A percentile compares a stretch with the other conserved stretches of the same genome.
Conservation (phyloP, 2,329 filamentous ascomycete species). For the Clonostachys rosea region DNA sequence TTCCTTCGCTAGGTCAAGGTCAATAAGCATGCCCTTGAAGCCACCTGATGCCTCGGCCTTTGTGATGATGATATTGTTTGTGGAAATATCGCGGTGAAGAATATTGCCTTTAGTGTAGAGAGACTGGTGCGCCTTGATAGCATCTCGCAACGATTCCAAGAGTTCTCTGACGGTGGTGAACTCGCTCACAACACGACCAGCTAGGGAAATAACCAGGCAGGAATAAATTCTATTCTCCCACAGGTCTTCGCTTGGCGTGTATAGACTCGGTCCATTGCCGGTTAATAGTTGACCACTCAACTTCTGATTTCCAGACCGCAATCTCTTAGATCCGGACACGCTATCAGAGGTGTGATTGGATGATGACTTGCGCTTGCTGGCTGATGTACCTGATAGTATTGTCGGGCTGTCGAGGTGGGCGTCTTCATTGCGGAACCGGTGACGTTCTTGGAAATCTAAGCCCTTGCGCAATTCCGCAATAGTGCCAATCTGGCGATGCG, state of each 20-base stretch:
- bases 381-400: too few relatives aligned
- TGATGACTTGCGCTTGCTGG: background rate
- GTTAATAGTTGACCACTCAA: background rate
- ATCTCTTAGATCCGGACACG: background rate
- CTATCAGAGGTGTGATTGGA: background rate
- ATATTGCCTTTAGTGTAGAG: conserved; percentile 22
- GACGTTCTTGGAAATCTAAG: conserved; percentile 1
- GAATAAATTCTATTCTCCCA: background rate
- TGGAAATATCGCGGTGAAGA: conserved; percentile 27
- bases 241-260: too few relatives aligned
- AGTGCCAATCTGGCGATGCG: conserved; percentile 6
- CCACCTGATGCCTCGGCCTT: conserved; percentile 5
- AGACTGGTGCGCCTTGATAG: conserved; percentile 25
- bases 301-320: background rate
- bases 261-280: too few relatives aligned
- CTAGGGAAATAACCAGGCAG: conserved; percentile 1
- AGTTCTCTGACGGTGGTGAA: conserved; percentile 22
- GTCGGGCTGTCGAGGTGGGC: background rate
- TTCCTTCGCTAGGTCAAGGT: conserved; percentile 22
- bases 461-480: conserved; percentile 6
- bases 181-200: conserved; percentile 7
- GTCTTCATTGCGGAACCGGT: conserved; percentile 4
- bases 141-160: conserved; percentile 22
- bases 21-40: conserved; percentile 21
- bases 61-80: conserved; percentile 30